Evolutionary conservation across 75 land plant genomes (phyloP), one percentile per base, ranked within the genome.

Genomic region (Pinus tabuliformis): DNA sequence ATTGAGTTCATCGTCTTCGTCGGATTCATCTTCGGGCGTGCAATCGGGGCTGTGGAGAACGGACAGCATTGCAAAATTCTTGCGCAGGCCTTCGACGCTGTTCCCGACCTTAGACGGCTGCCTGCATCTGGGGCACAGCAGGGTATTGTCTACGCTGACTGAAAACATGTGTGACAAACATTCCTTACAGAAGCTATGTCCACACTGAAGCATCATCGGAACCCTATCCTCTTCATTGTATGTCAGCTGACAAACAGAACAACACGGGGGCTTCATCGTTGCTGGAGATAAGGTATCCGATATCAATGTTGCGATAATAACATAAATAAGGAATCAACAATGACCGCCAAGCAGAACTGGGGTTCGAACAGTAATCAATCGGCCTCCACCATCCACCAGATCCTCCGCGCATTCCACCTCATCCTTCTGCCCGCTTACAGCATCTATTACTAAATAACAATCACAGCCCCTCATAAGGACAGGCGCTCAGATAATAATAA

Each of bases 161-260:
- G 90, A 63, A 83, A 91, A 91, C 93, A 95, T 86, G 24, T 81
- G 82, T 3, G 98, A 83, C 24, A 95, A 81, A 78, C 98, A 95
- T 4, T 91, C 91, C 62, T 73, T 83, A 83, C 98, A 95, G 86
- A 93, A 95, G 18, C 93, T 92, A 73, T 95, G 98, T 36, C 98
- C 98, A 81, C 98, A 95, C 77, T 93, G 91, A 33, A 95, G 90
- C 62, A 95, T 86, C 37, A 93, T 80, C 11, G 98, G 98, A 13
- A 82, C 89, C 70, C 93, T 73, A 60, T 89, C 93, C 18, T 84
- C 93, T 75, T 95, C 98, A 87, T 92, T 83, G 92, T 89, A 93
- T 78, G 87, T 80, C 59, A 76, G 79, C 76, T 93, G 91, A 82
- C 98, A 95, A 11, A 95, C 87, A 16, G 93, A 91, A 80, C 98